These are phyloP conservation scores for Oryza longistaminata DNA, from an alignment of 176 grass and related monocot species.

Conservation along the genomic window DNA sequence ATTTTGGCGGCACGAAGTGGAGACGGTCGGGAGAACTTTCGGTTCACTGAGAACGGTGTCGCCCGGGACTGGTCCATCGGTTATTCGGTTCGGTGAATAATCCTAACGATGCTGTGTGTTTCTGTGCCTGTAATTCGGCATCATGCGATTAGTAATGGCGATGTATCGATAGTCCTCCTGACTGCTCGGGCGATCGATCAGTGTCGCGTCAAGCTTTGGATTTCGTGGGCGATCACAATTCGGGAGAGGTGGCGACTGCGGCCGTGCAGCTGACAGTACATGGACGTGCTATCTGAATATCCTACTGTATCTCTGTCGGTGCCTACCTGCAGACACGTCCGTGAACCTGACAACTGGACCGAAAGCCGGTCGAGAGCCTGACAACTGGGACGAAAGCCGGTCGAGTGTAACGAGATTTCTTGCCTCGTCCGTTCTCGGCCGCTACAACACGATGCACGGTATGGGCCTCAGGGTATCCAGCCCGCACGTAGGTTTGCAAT, in stretches of 20 bases:
- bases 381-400: no score
- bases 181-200: background rate
- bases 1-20: background rate
- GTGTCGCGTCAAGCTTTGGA: background rate
- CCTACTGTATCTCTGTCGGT: constrained; percentile 8
- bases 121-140: background rate
- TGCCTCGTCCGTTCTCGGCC: no score
- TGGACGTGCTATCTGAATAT: constrained; percentile 35
- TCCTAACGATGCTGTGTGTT: background rate
- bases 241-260: constrained; percentile 5
- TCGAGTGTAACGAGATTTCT: no score
- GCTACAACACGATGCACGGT: no score
- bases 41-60: background rate
- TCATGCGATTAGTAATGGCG: background rate
- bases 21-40: background rate
- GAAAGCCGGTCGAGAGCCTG: no score
- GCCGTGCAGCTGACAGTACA: constrained; percentile 42
- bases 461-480: no score
- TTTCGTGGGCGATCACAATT: background rate
- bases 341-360: no score
- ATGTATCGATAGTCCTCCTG: background rate
- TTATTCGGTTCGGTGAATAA: background rate
- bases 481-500: no score
- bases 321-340: background rate
- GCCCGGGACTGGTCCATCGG: background rate